These are phyloP conservation scores for Pulicaria dysenterica DNA, from an alignment of 129 eudicot genomes.

Conservation along the genomic window DNA sequence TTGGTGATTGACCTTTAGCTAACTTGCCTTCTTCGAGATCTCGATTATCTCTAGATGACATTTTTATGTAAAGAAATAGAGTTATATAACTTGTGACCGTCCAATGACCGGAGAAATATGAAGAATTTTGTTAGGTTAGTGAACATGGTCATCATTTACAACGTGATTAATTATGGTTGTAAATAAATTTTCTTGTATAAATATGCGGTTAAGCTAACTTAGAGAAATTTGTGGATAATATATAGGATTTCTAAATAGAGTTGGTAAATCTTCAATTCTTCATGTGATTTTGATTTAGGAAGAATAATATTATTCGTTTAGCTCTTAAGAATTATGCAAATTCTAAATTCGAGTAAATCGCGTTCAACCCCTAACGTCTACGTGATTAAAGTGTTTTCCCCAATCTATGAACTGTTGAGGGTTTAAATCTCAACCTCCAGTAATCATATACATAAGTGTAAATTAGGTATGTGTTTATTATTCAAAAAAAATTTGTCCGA, in stretches of 20 bases:
- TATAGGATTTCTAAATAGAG: slow-evolving; percentile 7
- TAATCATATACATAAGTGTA: too few relatives aligned
- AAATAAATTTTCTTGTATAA: not conserved
- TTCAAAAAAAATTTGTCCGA: too few relatives aligned
- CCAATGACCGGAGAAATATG: not conserved
- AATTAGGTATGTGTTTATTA: too few relatives aligned
- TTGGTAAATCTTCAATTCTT: not conserved
- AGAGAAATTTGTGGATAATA: slow-evolving; percentile 23
- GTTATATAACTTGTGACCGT: not conserved
- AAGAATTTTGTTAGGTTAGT: not conserved
- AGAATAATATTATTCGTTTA: too few relatives aligned
- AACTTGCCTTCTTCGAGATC: slow-evolving; percentile 25
- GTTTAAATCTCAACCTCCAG: too few relatives aligned
- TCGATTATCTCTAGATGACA: slow-evolving; percentile 16
- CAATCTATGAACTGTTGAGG: too few relatives aligned
- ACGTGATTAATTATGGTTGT: not conserved
- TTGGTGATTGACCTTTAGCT: slow-evolving; percentile 27
- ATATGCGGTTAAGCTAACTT: slow-evolving; percentile 24
- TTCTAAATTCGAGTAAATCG: too few relatives aligned
- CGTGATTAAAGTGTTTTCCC: too few relatives aligned
- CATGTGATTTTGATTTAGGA: too few relatives aligned
- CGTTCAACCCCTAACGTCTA: too few relatives aligned
- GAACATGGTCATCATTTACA: not conserved
- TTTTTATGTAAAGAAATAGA: not conserved
- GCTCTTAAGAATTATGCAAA: too few relatives aligned